These are phyloP conservation scores for Phytophthora multivora DNA, from an alignment of 352 stramenopile genomes.

Conservation along the genomic window DNA sequence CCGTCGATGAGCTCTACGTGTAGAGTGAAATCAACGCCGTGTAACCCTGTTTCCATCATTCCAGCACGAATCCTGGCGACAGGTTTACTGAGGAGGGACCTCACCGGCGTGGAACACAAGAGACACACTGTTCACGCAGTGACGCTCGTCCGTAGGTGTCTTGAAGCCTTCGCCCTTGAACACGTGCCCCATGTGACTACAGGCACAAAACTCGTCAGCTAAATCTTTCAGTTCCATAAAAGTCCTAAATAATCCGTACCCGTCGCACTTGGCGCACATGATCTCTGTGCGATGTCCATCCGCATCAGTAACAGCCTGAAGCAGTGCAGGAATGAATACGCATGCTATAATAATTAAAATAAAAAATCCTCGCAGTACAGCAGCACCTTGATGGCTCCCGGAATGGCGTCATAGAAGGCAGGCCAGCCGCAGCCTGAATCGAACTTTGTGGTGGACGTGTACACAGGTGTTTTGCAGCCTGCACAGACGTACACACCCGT, in stretches of 20 bases:
- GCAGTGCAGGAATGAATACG: background rate
- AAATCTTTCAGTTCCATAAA: too few relatives aligned
- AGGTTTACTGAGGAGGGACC: conserved; percentile 43
- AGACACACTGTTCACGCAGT: conserved; percentile 92
- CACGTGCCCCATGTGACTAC: conserved; percentile 90
- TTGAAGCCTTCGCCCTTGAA: conserved; percentile 91
- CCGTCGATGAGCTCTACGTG: conserved; percentile 6
- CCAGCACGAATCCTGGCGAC: background rate
- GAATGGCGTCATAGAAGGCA: conserved; percentile 90
- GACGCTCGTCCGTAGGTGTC: conserved; percentile 86
- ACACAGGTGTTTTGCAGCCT: conserved; percentile 87
- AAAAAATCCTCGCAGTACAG: background rate
- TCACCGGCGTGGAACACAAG: conserved; percentile 84
- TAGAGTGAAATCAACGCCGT: conserved; percentile 4
- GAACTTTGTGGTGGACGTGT: conserved; percentile 90
- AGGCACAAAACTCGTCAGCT: conserved; percentile 7
- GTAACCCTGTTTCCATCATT: too few relatives aligned
- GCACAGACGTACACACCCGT: conserved; percentile 89
- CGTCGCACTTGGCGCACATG: conserved; percentile 87
- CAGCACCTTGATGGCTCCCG: conserved; percentile 79
- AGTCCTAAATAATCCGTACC: too few relatives aligned
- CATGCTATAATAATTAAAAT: background rate
- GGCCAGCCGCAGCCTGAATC: conserved; percentile 92
- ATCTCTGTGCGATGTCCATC: conserved; percentile 87
- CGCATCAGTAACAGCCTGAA: conserved; percentile 63